Percentiles rank a stretch among this genome's conserved stretches.
Evolutionary conservation across 2,329 filamentous ascomycete species (phyloP).

Genomic region (Chalara sp.): DNA sequence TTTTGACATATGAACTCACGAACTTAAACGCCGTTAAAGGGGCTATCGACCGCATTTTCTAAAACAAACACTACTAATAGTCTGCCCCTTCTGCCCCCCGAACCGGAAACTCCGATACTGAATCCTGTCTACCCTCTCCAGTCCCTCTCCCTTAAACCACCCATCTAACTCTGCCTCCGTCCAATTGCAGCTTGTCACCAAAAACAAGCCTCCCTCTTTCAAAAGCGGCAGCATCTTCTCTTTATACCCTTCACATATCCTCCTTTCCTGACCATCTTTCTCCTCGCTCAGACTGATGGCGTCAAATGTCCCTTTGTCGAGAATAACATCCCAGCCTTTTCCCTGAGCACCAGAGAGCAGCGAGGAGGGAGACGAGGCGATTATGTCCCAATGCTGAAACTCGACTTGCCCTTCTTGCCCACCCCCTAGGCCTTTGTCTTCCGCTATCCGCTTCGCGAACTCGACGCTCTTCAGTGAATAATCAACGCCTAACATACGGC

Average conservation of each 20-base stretch:
- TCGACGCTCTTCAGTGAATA: constrained; percentile 71
- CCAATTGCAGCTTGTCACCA: constrained; percentile 98
- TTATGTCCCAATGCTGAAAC: constrained; percentile 48
- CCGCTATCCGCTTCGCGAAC: constrained; percentile 61
- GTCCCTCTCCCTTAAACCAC: constrained; percentile 61
- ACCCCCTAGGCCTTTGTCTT: constrained; percentile 24
- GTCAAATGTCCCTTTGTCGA: constrained; percentile 99
- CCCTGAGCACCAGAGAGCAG: constrained; percentile 10
- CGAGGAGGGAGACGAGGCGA: constrained; percentile 33
- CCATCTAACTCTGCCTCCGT: constrained; percentile 75
- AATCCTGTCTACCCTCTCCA: constrained; percentile 56
- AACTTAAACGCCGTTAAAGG: no score
- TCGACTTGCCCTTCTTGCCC: constrained; percentile 19
- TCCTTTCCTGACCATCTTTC: constrained; percentile 42
- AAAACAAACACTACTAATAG: constrained; percentile 83
- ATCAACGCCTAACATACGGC: constrained; percentile 77
- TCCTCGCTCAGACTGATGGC: constrained; percentile 73
- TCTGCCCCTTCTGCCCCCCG: constrained; percentile 81
- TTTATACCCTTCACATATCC: constrained; percentile 70
- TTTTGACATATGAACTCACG: no score
- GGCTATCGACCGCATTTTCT: constrained; percentile 32
- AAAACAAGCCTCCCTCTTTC: constrained; percentile 61
- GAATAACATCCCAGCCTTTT: constrained; percentile 74
- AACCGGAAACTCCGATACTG: constrained; percentile 85
- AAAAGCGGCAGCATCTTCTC: constrained; percentile 62